A percentile compares a stretch with the other conserved stretches of the same genome.
Conservation (phyloP, 805 yeast species). For the Brettanomyces naardenensis region DNA sequence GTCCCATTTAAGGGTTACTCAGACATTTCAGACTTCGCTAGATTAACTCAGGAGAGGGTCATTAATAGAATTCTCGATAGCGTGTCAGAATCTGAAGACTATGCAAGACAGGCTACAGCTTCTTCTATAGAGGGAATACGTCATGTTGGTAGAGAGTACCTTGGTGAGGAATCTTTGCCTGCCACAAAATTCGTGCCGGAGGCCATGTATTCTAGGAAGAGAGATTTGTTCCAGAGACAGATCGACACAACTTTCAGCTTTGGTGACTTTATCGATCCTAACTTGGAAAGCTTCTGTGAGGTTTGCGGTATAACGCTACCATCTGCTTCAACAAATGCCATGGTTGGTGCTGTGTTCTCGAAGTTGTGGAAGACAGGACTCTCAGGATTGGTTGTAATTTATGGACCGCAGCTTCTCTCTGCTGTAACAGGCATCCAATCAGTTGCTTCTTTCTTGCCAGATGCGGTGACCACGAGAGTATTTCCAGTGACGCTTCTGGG, state of each 20-base stretch:
- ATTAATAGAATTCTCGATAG: constrained; percentile 56
- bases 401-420: constrained; percentile 23
- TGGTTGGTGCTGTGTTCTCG: constrained; percentile 14
- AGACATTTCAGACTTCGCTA: constrained; percentile 62
- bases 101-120: constrained; percentile 56
- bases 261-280: constrained; percentile 75
- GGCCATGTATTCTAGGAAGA: constrained; percentile 74
- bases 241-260: constrained; percentile 54
- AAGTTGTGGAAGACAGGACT: constrained; percentile 21
- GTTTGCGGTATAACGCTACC: constrained; percentile 26
- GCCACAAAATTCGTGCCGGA: constrained; percentile 61
- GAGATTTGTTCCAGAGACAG: constrained; percentile 52
- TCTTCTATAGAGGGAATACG: constrained; percentile 56
- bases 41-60: constrained; percentile 59
- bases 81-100: constrained; percentile 57
- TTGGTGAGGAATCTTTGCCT: constrained; percentile 48
- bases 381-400: constrained; percentile 19
- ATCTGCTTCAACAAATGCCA: constrained; percentile 28
- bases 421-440: constrained; percentile 24
- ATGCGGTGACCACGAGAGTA: constrained; percentile 15
- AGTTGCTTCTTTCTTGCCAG: constrained; percentile 21
- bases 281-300: constrained; percentile 48
- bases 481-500: constrained; percentile 26
- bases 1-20: constrained; percentile 56
- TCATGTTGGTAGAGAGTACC: constrained; percentile 49